Evolutionary conservation across 768 basidiomycete species (phyloP).

Genomic region (Paxillus involutus): DNA sequence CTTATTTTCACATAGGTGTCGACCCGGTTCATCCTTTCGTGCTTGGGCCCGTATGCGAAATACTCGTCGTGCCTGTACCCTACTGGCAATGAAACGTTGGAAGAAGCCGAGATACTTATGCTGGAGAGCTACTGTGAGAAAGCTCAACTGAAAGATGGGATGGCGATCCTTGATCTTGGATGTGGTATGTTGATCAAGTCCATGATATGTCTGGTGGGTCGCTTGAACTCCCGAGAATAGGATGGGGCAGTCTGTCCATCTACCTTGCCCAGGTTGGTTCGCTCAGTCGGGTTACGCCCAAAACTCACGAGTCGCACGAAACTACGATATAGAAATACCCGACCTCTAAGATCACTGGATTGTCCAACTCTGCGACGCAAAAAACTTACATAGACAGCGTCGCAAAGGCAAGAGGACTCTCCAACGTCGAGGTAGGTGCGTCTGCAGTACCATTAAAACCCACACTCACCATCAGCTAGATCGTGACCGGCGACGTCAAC

Average conservation of each 20-base stretch:
- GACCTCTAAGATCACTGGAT: slow-evolving; percentile 55
- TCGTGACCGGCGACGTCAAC: slow-evolving; percentile 72
- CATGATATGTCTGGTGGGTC: background rate
- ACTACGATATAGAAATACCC: slow-evolving; percentile 57
- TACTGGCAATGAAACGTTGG: slow-evolving; percentile 56
- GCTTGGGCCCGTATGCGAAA: slow-evolving; percentile 64
- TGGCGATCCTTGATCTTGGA: slow-evolving; percentile 65
- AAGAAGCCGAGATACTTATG: slow-evolving; percentile 65
- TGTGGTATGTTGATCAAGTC: slow-evolving; percentile 45
- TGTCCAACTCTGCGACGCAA: slow-evolving; percentile 70
- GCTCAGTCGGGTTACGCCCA: background rate
- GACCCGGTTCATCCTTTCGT: slow-evolving; percentile 62
- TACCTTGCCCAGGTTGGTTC: slow-evolving; percentile 56
- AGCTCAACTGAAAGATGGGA: slow-evolving; percentile 58
- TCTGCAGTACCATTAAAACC: background rate
- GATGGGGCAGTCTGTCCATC: slow-evolving; percentile 72
- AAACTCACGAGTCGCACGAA: background rate
- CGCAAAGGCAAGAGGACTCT: slow-evolving; percentile 48
- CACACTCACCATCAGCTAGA: slow-evolving; percentile 28
- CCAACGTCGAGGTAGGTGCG: slow-evolving; percentile 48
- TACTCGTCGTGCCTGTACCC: slow-evolving; percentile 69
- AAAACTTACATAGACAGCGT: slow-evolving; percentile 58
- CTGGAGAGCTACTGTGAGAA: slow-evolving; percentile 66
- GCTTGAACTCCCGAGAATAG: slow-evolving; percentile 23
- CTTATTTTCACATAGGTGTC: slow-evolving; percentile 40